Evolutionary conservation across 768 basidiomycete genomes (phyloP), one percentile per base, ranked within the genome.

Genomic region (Lanmaoa rubissima): DNA sequence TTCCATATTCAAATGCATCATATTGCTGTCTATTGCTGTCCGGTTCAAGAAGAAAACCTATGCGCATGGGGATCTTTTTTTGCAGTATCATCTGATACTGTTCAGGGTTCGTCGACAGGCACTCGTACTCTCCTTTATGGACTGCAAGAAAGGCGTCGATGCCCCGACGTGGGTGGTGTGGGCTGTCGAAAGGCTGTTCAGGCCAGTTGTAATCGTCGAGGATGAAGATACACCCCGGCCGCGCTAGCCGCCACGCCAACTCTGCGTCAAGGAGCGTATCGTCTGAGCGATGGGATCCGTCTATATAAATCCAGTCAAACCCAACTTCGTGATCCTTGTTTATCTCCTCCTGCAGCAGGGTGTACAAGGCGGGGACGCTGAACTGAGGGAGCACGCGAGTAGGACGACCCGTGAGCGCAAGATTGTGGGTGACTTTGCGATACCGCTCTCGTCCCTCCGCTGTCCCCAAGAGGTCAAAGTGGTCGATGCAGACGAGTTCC

Each of bases 221-320:
- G 45, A 85, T 77, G 63, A 84, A 60, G 50, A 83, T 69, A 5
- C 80, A 80, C 8, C 76, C 79, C 34, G 77, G 73, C 51, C 74
- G 72, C 3, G 82, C 79, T 17, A 85, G 68, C 6, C 84, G 73
- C 83, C 83, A 84, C 2, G 75, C 77, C 34, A 84, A 67, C 65
- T 85, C 84, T 9, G 77, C 83, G 61, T 85, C 84, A n/a, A 85
- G 73, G 47, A 85, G 69, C 0, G 82, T 84, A 59, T 85, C 84
- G 57, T 82, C 81, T 9, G 83, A 80, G 51, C 80, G 77, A 63
- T 84, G 83, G 8, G 82, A 82, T 5, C 83, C 83, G 54, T 84
- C 82, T 45, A 85, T 64, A 59, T 85, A 85, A 16, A 84, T 69
- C 78, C 80, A 85, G 58, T 84, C 81, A 58, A 79, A 85, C 2